A percentile compares a stretch with the other conserved stretches of the same genome.
Evolutionary conservation across 768 basidiomycete genomes (phyloP).

Genomic region (Macrolepiota dolichaula): DNA sequence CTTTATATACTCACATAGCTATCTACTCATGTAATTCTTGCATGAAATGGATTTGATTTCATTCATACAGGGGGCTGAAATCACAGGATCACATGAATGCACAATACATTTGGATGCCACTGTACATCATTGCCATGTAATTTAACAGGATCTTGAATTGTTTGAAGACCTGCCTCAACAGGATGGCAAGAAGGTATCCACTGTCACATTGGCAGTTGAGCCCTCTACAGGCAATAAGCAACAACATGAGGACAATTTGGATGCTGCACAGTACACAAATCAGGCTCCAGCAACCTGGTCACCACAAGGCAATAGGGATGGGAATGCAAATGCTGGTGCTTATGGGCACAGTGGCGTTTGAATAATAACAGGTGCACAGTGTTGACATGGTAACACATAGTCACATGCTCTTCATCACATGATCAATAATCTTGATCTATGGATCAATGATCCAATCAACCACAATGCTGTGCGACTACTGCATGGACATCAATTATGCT

Average conservation of each 20-base stretch:
- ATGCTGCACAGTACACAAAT: slow-evolving; percentile 25
- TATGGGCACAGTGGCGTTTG: slow-evolving; percentile 20
- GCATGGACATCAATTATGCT: too few relatives aligned
- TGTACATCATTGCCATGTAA: not conserved
- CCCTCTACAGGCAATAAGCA: slow-evolving; percentile 75
- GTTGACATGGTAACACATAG: too few relatives aligned
- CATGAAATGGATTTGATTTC: too few relatives aligned
- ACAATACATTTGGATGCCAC: too few relatives aligned
- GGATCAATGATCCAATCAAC: too few relatives aligned
- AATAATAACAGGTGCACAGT: slow-evolving; percentile 22
- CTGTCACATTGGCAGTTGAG: slow-evolving; percentile 46
- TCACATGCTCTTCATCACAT: too few relatives aligned
- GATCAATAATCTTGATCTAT: too few relatives aligned
- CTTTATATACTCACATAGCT: too few relatives aligned
- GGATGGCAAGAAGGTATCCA: slow-evolving; percentile 36
- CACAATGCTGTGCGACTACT: too few relatives aligned
- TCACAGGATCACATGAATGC: too few relatives aligned
- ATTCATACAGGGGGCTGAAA: too few relatives aligned
- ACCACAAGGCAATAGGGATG: slow-evolving; percentile 18
- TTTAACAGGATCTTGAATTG: slow-evolving; percentile 15
- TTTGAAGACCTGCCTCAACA: slow-evolving; percentile 30
- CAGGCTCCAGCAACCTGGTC: slow-evolving; percentile 35
- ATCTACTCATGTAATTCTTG: too few relatives aligned
- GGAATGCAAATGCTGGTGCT: slow-evolving; percentile 12
- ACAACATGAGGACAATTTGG: slow-evolving; percentile 57